Percentiles rank a stretch among this genome's conserved stretches.
phyloP scores from a whole-genome alignment of 1,284 basidiomycete genomes.

The Cryptococcus neoformans region DNA sequence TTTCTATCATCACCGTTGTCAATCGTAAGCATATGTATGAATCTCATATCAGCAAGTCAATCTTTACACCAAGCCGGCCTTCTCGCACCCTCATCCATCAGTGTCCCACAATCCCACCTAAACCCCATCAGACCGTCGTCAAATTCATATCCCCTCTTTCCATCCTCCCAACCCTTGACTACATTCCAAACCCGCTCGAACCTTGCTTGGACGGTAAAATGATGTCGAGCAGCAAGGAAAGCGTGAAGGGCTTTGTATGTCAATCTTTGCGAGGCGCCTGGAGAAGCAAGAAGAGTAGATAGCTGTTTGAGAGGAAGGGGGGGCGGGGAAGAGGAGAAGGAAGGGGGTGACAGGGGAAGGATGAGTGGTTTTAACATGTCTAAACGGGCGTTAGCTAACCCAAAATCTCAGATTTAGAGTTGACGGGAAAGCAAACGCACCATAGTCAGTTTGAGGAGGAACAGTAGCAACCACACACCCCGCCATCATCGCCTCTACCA shows the following conservation, averaged over 20 bases:
- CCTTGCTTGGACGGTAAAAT: slow-evolving; percentile 11
- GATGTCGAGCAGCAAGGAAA: slow-evolving; percentile 27
- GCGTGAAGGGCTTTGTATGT: slow-evolving; percentile 18
- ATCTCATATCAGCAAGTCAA: background rate
- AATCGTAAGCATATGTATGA: too few species aligned
- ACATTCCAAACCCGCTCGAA: slow-evolving; percentile 11
- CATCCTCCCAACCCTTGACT: slow-evolving; percentile 17
- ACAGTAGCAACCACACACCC: slow-evolving; percentile 39
- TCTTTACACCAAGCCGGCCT: background rate
- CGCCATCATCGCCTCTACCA: slow-evolving; percentile 35
- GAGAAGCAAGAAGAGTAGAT: background rate
- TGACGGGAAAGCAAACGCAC: slow-evolving; percentile 7
- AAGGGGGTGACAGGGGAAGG: background rate
- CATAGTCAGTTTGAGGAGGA: slow-evolving; percentile 24
- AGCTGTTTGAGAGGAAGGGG: background rate
- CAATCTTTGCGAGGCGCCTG: slow-evolving; percentile 8
- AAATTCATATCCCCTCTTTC: slow-evolving; percentile 29
- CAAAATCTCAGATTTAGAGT: background rate
- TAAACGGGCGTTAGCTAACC: background rate
- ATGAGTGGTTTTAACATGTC: background rate
- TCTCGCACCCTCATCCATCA: background rate
- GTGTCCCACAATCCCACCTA: slow-evolving; percentile 18
- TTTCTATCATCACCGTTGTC: too few species aligned
- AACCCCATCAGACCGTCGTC: slow-evolving; percentile 10
- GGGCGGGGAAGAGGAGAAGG: background rate